A percentile compares a stretch with the other conserved stretches of the same genome.
phyloP scores from a whole-genome alignment of 805 yeast species.

The Brettanomyces custersianus region DNA sequence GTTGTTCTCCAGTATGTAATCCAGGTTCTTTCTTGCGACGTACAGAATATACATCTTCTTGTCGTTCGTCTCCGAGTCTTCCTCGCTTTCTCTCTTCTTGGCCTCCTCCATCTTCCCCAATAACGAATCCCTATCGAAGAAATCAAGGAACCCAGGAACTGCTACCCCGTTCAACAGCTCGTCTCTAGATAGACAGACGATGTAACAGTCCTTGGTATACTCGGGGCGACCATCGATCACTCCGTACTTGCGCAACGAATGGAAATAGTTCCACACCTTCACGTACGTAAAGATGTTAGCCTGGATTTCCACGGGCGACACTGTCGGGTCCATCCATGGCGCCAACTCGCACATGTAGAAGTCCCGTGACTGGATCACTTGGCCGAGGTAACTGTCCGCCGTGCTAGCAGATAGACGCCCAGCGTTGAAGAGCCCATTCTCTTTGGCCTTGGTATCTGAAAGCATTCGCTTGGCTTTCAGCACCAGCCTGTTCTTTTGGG shows the following conservation, averaged over 20 bases:
- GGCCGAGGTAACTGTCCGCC: constrained; percentile 50
- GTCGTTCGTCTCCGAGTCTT: constrained; percentile 1
- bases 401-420: constrained; percentile 50
- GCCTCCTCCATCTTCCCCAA: constrained; percentile 7
- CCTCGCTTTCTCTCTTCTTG: constrained; percentile 1
- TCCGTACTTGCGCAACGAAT: constrained; percentile 42
- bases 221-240: constrained; percentile 43
- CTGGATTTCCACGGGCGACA: constrained; percentile 14
- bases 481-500: constrained; percentile 5
- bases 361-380: constrained; percentile 40
- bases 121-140: constrained; percentile 13
- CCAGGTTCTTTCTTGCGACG: constrained; percentile 20
- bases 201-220: constrained; percentile 55
- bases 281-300: constrained; percentile 17
- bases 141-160: constrained; percentile 12
- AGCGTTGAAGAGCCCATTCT: constrained; percentile 28
- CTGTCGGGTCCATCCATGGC: constrained; percentile 12
- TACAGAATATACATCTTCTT: constrained; percentile 19
- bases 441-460: constrained; percentile 8
- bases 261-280: constrained; percentile 37
- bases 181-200: constrained; percentile 27
- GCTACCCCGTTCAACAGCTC: constrained; percentile 9
- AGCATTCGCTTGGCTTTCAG: constrained; percentile 11
- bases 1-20: constrained; percentile 3
- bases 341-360: constrained; percentile 40